Evolutionary conservation across 371 early-diverging fungal species (phyloP), one percentile per base, ranked within the genome.

Genomic region (Mucor velutinosus): DNA sequence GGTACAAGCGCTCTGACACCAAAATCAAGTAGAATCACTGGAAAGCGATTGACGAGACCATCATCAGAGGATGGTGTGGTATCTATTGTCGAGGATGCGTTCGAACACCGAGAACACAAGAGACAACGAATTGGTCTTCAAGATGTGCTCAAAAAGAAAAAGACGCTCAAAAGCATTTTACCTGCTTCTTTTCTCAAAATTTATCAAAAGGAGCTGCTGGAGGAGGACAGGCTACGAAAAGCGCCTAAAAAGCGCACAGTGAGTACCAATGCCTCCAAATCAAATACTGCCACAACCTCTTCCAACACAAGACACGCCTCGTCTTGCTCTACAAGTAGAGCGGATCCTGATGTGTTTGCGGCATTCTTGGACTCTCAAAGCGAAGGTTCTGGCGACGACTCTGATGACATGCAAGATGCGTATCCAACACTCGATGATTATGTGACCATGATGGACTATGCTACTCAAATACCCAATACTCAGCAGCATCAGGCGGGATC

Each of bases 171-270:
- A 14, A 51, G 64, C 15, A 51, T 70, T 12, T 39, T 70, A 15
- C 70, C 70, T n/a, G 58, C 57, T 3, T 70, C 70, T 23, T 70
- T 57, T 49, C n/a, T 57, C 2, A 70, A 65, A 11, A 12, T 65
- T 2, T 65, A 65, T 65, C 19, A 45, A 45, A 45, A 45, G 19
- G 45, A 45, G 23, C 59, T 43, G n/a, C 8, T 7, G 55, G 64
- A 27, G 23, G 33, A 47, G n/a, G 65, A 69, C 8, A 60, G 64
- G 33, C 39, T 23, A 10, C 37, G 23, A 6, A 51, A 8, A n/a
- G 17, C 2, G 23, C 55, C 12, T 15, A 33, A 39, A 32, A 60
- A 56, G 15, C 37, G 32, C 11, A 17, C 43, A 25, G 3, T 25
- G 19, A 49, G 55, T 12, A 4, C 60, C 33, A 53, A n/a, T 15